phyloP scores from a whole-genome alignment of 2,329 filamentous ascomycete genomes.

The Aspergillus flavus region DNA sequence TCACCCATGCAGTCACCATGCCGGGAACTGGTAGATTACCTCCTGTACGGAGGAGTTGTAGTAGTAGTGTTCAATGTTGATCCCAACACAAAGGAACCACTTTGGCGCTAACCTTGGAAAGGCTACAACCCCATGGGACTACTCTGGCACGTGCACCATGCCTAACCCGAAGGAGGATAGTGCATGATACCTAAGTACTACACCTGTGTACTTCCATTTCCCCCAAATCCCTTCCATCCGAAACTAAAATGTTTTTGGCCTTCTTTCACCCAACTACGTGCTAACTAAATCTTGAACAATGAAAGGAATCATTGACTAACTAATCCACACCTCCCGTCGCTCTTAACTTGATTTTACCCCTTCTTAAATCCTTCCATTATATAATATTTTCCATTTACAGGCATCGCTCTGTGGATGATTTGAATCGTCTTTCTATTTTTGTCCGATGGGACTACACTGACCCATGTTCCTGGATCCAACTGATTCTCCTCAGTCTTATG shows the following conservation, averaged over 20 bases:
- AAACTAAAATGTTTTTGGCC: not conserved
- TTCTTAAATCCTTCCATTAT: not conserved
- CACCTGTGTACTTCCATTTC: not conserved
- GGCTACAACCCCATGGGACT: not conserved
- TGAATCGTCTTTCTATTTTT: not conserved
- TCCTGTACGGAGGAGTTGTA: not conserved
- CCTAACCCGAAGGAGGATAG: not conserved
- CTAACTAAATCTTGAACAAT: not conserved
- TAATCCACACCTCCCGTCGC: not conserved
- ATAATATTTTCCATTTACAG: not conserved
- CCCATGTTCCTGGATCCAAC: not conserved
- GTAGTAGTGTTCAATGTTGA: not conserved
- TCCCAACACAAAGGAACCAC: conserved; percentile 1
- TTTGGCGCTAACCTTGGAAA: not conserved
- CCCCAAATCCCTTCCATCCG: not conserved
- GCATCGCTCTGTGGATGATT: not conserved
- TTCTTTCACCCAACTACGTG: not conserved
- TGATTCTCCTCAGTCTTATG: not conserved
- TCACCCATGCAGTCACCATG: not conserved
- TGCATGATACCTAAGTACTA: not conserved
- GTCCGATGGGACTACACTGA: not conserved
- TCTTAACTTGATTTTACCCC: not conserved
- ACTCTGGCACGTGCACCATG: not conserved
- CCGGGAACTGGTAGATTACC: not conserved
- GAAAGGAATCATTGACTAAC: not conserved